Evolutionary conservation across 2,329 filamentous ascomycete genomes (phyloP).

Genomic region (Fusarium begoniae): DNA sequence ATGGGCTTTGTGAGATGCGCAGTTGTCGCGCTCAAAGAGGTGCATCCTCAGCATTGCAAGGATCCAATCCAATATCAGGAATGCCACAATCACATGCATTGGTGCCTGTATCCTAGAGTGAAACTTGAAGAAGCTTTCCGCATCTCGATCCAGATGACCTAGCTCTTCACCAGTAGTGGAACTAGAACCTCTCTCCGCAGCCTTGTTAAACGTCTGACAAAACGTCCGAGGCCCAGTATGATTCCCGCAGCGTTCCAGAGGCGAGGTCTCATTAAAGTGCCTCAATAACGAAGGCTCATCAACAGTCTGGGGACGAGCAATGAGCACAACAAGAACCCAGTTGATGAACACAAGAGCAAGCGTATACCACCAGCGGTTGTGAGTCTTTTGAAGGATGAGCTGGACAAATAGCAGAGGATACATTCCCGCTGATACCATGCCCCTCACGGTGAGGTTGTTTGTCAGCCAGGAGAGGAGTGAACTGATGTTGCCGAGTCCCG

Average conservation of each 20-base stretch:
- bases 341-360: background rate
- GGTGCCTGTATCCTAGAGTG: background rate
- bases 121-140: background rate
- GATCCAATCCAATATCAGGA: background rate
- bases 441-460: background rate
- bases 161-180: accelerated
- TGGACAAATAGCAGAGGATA: background rate
- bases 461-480: background rate
- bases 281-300: background rate
- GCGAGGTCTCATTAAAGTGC: background rate
- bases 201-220: background rate
- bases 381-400: background rate
- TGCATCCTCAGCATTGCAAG: accelerated
- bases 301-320: background rate
- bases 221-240: background rate
- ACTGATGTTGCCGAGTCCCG: background rate
- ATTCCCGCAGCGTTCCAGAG: background rate
- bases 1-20: accelerated
- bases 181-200: no score
- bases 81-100: background rate
- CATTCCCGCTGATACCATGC: background rate
- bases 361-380: background rate
- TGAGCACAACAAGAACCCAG: background rate
- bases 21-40: accelerated
- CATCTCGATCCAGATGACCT: accelerated